Percentiles rank a stretch among this genome's conserved stretches.
Evolutionary conservation across 805 yeast species (phyloP).

Genomic region (Geotrichum ghanense): DNA sequence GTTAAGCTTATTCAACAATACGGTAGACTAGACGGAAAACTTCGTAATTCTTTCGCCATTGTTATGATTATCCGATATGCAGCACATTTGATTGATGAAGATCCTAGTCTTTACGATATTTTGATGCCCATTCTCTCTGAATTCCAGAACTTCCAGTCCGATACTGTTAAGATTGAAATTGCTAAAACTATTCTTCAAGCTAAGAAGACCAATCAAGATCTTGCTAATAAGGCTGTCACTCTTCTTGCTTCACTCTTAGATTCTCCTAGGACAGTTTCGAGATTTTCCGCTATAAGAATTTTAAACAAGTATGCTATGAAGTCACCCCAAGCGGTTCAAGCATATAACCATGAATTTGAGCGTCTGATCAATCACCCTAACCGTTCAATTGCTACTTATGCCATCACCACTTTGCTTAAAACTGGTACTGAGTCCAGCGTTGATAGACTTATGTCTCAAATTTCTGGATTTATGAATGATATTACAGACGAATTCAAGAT

Average conservation of each 20-base stretch:
- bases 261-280: constrained; percentile 82
- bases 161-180: constrained; percentile 87
- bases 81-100: constrained; percentile 61
- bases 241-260: constrained; percentile 65
- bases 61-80: constrained; percentile 78
- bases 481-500: constrained; percentile 93
- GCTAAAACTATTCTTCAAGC: constrained; percentile 59
- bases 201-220: constrained; percentile 47
- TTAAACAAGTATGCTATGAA: constrained; percentile 75
- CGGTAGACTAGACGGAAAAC: constrained; percentile 38
- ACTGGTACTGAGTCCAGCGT: constrained; percentile 88
- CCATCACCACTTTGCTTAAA: constrained; percentile 89
- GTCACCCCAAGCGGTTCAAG: constrained; percentile 59
- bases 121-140: constrained; percentile 54
- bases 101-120: constrained; percentile 46
- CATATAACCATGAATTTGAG: constrained; percentile 80
- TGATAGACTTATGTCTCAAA: constrained; percentile 78
- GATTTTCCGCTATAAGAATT: constrained; percentile 89
- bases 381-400: constrained; percentile 90
- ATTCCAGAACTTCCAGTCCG: constrained; percentile 71
- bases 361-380: constrained; percentile 75
- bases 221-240: constrained; percentile 50
- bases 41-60: constrained; percentile 74
- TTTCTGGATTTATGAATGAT: constrained; percentile 81
- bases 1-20: constrained; percentile 80